These are phyloP conservation scores for Podosphaera aphanis DNA, from an alignment of 2,329 filamentous ascomycete species.

Conservation along the genomic window DNA sequence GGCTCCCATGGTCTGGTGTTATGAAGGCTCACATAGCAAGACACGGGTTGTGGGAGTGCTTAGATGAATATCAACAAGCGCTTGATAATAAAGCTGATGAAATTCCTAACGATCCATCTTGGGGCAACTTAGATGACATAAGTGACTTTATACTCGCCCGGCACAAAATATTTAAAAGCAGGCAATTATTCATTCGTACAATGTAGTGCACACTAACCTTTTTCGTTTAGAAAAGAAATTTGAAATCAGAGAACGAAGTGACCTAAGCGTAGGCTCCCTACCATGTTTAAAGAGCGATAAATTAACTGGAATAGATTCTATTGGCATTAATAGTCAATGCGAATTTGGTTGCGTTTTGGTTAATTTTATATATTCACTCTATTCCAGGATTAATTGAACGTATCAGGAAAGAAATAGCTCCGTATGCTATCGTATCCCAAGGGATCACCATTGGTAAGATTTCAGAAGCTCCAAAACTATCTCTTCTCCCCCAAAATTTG, in stretches of 20 bases:
- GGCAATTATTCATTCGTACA: constrained; percentile 4
- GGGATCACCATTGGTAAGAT: constrained; percentile 12
- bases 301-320: constrained; percentile 16
- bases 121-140: constrained; percentile 25
- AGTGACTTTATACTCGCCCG: constrained; percentile 22
- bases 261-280: constrained; percentile 18
- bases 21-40: constrained; percentile 24
- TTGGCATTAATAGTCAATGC: constrained; percentile 32
- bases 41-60: constrained; percentile 18
- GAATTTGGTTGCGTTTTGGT: constrained; percentile 28
- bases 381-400: constrained; percentile 19
- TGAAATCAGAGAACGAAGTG: constrained; percentile 18
- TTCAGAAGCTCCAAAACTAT: constrained; percentile 17
- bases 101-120: constrained; percentile 19
- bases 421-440: constrained; percentile 19
- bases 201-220: background rate
- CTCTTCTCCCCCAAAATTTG: constrained; percentile 19
- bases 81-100: constrained; percentile 21
- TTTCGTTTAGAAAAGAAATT: constrained; percentile 14
- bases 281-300: background rate
- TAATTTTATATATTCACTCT: constrained; percentile 22
- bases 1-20: constrained; percentile 27
- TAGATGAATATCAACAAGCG: constrained; percentile 21
- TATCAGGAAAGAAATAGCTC: constrained; percentile 22
- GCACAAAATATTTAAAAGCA: constrained; percentile 19